Percentiles rank a stretch among this genome's conserved stretches.
Evolutionary conservation across 305 asterid species (phyloP).

Genomic region (Solanum hybrid): DNA sequence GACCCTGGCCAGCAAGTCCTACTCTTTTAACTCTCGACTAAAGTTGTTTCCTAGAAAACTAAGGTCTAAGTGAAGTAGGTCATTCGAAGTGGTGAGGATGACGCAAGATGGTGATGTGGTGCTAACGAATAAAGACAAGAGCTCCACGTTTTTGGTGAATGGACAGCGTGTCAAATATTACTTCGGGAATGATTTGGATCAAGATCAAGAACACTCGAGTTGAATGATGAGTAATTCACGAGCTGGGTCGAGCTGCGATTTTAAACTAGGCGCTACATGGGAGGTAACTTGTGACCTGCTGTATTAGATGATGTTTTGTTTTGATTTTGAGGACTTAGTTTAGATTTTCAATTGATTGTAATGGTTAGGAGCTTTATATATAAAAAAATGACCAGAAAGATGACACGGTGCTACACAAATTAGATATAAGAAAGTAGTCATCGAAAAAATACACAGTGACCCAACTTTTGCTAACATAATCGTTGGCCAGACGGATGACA

Average conservation of each 20-base stretch:
- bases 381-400: neutral
- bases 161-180: neutral
- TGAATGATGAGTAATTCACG: neutral
- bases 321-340: neutral
- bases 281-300: neutral
- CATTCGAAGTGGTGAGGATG: neutral
- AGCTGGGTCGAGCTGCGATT: neutral
- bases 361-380: neutral
- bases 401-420: neutral
- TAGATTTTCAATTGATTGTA: neutral
- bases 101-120: neutral
- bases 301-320: neutral
- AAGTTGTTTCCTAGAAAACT: neutral
- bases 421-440: neutral
- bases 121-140: neutral
- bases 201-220: neutral
- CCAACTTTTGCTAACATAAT: neutral
- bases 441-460: neutral
- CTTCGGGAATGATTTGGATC: neutral
- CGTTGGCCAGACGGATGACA: neutral
- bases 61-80: neutral
- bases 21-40: neutral
- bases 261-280: neutral
- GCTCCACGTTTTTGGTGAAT: neutral
- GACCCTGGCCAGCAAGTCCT: neutral